phyloP scores from a whole-genome alignment of 768 basidiomycete genomes.

The Suillus paluster region DNA sequence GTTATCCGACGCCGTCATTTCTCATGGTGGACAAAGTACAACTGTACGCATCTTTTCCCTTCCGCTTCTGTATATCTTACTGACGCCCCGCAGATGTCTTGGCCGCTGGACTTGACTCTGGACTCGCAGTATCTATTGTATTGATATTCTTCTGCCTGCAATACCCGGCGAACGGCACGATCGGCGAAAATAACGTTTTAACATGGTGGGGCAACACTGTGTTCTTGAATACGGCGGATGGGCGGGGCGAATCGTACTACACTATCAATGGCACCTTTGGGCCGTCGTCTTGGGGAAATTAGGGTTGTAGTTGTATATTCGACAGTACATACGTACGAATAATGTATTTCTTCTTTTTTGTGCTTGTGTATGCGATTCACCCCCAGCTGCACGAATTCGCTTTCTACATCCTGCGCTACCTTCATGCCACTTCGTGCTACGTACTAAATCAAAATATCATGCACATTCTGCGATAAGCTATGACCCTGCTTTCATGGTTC shows the following conservation, averaged over 20 bases:
- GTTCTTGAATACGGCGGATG: slow-evolving; percentile 41
- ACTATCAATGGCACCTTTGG: slow-evolving; percentile 42
- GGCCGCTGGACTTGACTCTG: slow-evolving; percentile 37
- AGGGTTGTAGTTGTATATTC: neutral
- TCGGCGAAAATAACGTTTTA: slow-evolving; percentile 52
- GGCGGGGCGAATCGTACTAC: slow-evolving; percentile 33
- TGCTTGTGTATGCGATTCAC: too few relatives aligned
- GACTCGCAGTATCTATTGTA: slow-evolving; percentile 14
- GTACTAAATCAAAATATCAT: too few relatives aligned
- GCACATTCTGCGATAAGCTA: too few relatives aligned
- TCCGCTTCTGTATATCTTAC: neutral
- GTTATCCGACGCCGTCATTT: slow-evolving; percentile 33
- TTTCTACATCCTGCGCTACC: too few relatives aligned
- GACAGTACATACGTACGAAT: too few relatives aligned
- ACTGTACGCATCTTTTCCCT: slow-evolving; percentile 16
- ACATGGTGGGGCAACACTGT: slow-evolving; percentile 71
- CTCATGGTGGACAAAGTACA: slow-evolving; percentile 43
- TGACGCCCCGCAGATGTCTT: slow-evolving; percentile 24
- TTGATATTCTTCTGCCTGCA: slow-evolving; percentile 40
- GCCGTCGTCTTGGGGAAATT: slow-evolving; percentile 19
- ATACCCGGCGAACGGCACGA: slow-evolving; percentile 29
- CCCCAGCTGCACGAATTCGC: too few relatives aligned
- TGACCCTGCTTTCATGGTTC: too few relatives aligned
- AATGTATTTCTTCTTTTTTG: too few relatives aligned
- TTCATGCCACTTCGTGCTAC: too few relatives aligned